Base-by-base conservation (phyloP, 306 rosid genomes). In the Rosa lucieae region DNA sequence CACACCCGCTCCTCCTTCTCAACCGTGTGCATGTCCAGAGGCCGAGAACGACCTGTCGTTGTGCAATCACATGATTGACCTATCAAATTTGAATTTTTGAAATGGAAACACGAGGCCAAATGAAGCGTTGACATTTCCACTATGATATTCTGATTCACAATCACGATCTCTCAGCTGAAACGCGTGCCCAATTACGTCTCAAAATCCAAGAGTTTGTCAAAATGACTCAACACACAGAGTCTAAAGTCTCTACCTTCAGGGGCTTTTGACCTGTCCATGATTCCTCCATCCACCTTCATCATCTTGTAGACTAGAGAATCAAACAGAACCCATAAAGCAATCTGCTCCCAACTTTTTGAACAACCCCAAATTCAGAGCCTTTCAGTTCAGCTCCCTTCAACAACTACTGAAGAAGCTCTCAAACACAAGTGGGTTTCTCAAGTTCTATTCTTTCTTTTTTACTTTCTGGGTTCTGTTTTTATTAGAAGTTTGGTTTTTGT, bases 401-500 rank as follows among this genome's bases (percentile, higher is more conserved):
- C 21, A n/a, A 35, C 74, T 26, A 8, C 17, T n/a, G 74, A 67
- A 66, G 17, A 71, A 78, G 72, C 56, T 52, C 68, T 32, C 26
- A 55, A 21, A 18, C 42, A 52, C 40, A 72, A 79, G 72, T 79
- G 82, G 78, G 82, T 79, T 79, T 79, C 55, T 79, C 40, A 72
- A 48, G 20, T 21, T 53, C 26, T 9, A 3, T 72, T 49, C 67
- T 63, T 13, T 44, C 10, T 35, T 37, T 48, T 48, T 14, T 32
- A 35, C n/a, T 48, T 59, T 26, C 3, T 6, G 9, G 69, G 42
- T 46, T 26, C 14, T 13, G 26, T 18, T 79, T 32, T 42, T 67
- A 6, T 62, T 20, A 3, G 37, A 39, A n/a, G 0, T 3, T 51
- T 20, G 10, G 14, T 13, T 23, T 53, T 46, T 51, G 15, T 74